These are phyloP conservation scores for Strigomonas culicis DNA, from an alignment of 208 protist genomes.

Conservation along the genomic window DNA sequence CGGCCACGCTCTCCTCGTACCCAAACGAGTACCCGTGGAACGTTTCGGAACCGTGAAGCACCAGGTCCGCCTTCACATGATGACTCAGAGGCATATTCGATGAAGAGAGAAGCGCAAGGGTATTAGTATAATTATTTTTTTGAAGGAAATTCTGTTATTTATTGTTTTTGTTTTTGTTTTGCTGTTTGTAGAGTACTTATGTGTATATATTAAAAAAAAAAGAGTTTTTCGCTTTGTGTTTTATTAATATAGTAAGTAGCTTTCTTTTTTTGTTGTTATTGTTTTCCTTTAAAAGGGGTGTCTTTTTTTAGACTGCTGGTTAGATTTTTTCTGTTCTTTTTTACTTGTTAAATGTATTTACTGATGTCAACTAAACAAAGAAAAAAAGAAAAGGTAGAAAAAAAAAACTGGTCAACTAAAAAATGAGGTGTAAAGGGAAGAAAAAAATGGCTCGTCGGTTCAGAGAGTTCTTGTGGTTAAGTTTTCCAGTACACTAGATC, in stretches of 20 bases:
- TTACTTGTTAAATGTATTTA: not conserved
- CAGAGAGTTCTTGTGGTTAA: no score
- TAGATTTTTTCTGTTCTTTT: constrained; percentile 4
- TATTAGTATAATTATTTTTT: constrained; percentile 5
- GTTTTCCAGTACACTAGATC: no score
- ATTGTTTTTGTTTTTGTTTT: constrained; percentile 6
- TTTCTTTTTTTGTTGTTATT: constrained; percentile 12
- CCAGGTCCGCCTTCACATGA: constrained; percentile 62
- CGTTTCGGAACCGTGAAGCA: constrained; percentile 92
- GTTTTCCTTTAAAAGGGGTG: constrained; percentile 9
- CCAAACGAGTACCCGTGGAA: constrained; percentile 96
- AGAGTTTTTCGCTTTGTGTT: constrained; percentile 3
- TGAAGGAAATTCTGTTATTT: no score
- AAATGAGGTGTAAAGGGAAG: constrained; percentile 2
- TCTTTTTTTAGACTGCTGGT: not conserved
- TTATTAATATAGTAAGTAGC: not conserved
- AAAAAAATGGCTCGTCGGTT: no score
- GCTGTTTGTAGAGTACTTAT: not conserved
- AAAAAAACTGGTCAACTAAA: constrained; percentile 2
- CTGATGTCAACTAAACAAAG: constrained; percentile 10
- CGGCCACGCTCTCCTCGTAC: constrained; percentile 85
- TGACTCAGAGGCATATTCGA: constrained; percentile 17
- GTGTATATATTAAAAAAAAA: constrained; percentile 6
- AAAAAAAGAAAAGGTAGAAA: constrained; percentile 18
- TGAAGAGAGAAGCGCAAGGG: not conserved